Base-by-base conservation (phyloP, 2,329 filamentous ascomycete species). In the Phyllosticta citribraziliensis region DNA sequence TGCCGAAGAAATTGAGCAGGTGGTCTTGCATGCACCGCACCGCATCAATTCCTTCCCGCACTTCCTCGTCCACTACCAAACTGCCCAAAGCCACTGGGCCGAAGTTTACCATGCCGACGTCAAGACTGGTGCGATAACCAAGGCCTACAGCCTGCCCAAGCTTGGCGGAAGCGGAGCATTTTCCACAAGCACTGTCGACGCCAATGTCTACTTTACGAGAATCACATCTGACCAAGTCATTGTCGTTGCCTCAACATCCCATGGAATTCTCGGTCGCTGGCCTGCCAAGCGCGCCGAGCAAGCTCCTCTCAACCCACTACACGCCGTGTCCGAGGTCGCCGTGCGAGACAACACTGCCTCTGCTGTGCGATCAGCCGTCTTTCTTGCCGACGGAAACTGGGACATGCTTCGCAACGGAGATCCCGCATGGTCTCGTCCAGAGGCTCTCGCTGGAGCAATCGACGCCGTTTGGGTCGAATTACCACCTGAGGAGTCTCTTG, bases 121-220 rank as follows among this genome's bases (percentile, higher is more conserved):
- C 57, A 87, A 87, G 75, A 86, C 80, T 63, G 83, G 80, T 59
- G 82, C 81, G 19, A 81, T 93, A 27, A 82, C 80, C n/a, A 91
- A 89, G 72, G 88, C 88, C 0, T 96, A 96, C 71, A 84, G 87
- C 27, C 79, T 97, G 12, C 89, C 92, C 0, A 84, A 84, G 58
- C 73, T 91, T 20, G 74, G 82, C 24, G 89, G 88, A 0, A 79
- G 78, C 51, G 91, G 91, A 24, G 84, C 88, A 0, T 90, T 97
- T 70, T 88, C 91, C 0, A 87, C 85, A 0, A 94, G 88, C 74
- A 89, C 86, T 2, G 82, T 84, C 51, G 88, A 87, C 63, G 85
- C 88, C 20, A 92, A 94, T 68, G 87, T 96, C 8, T 97, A 91
- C 76, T 96, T 97, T 72, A 92, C 89, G 2, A 85, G 92, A 63